Evolutionary conservation across 148 eudicot genomes (phyloP), one percentile per base, ranked within the genome.

Genomic region (Arbutus unedo): DNA sequence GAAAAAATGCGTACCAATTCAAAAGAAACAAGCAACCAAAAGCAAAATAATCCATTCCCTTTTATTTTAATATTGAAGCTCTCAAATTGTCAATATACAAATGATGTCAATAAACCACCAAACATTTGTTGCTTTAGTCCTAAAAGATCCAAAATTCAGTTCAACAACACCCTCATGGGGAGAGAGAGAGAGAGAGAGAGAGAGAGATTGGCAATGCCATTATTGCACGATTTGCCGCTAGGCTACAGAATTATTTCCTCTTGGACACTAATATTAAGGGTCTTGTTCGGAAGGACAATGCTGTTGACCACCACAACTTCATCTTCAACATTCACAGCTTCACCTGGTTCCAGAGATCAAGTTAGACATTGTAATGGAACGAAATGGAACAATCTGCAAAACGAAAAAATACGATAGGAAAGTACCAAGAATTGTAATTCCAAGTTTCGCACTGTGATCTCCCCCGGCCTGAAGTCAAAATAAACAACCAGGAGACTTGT

Each of bases 191-290:
- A 38, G 48, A 21, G 79, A 43, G 4, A 41, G 71, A 19, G 49
- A 53, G 19, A 75, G 48, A 68, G 47, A 70, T 15, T 62, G 62
- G 51, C n/a, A 8, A 38, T 50, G 48, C 21, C 15, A 25, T 50
- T 49, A 31, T 66, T 49, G 45, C 54, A 8, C n/a, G 31, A 62
- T 48, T 79, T 2, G n/a, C 62, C 9, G 66, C 43, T 74, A 70
- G 78, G 38, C 83, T 86, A 93, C 70, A 93, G 81, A 71, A 93
- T 87, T 13, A 93, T 92, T 80, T 92, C 98, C 25, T 94, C 93
- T 81, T 91, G 98, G 77, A 94, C 94, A 81, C 98, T 92, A 19
- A 92, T 85, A 59, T 94, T 94, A n/a, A 94, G 93, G 38, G 95
- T 94, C 89, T 92, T 92, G 91, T 91, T 89, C 14, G 95, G 95